Base-by-base conservation (phyloP, 345 rosid genomes). In the Hevea brasiliensis region DNA sequence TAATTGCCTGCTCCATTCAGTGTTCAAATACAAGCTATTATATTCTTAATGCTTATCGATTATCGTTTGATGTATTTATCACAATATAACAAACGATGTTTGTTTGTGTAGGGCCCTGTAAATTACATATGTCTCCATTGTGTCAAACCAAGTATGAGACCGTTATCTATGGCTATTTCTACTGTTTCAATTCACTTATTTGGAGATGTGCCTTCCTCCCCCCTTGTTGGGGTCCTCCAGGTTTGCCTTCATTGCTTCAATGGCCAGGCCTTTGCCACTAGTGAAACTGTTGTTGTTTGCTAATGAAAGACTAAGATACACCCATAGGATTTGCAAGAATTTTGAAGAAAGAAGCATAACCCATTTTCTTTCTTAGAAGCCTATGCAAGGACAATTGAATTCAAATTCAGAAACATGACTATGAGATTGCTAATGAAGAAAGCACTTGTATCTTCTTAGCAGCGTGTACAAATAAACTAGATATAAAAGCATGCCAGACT, bases 151-250 rank as follows among this genome's bases (percentile, higher is more conserved):
- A 89, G 91, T 83, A 65, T 93, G 81, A 91, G 99, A 83, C 96
- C 99, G 42, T 57, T 96, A 61, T 93, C 98, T 61, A 96, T 96
- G 97, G 99, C 98, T 54, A 79, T 85, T 42, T 93, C 99, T 42
- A 96, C 97, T 7, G 97, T 93, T 57, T 78, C 96, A 61, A 96
- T 96, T 65, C 99, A 96, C 77, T 75, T 93, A 64, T 90, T 96
- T 72, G 99, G 99, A 7, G 99, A 96, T 77, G 97, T 96, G 56
- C 99, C 99, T 80, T 93, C 99, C 59, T 91, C 99, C 0, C 99
- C 99, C 35, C 94, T 96, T 68, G 97, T 89, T 76, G 99, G 99
- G 47, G 86, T 84, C 68, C 86, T 96, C 76, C 91, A 96, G 99
- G 99, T 90, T 65, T 72, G 83, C 24, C 11, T 66, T 17, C 62